Percentiles rank a stretch among this genome's conserved stretches.
These are phyloP conservation scores for Hyphopichia fennica DNA, from an alignment of 1,139 yeast species.

Conservation along the genomic window DNA sequence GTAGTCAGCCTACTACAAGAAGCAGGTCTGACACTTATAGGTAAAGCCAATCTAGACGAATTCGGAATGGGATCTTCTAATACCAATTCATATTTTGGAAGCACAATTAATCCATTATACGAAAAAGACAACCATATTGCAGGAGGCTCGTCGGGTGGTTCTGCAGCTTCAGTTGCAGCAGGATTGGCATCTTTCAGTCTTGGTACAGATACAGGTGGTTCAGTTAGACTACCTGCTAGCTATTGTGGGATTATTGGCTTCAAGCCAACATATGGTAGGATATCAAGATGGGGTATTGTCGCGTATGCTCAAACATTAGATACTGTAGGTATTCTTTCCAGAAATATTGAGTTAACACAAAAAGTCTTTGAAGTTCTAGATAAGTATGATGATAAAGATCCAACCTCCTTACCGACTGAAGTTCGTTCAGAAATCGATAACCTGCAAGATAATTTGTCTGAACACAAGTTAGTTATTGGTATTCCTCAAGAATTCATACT, in stretches of 20 bases:
- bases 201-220: constrained; percentile 98
- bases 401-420: constrained; percentile 59
- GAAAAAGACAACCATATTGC: constrained; percentile 42
- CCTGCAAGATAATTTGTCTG: constrained; percentile 1
- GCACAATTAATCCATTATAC: constrained; percentile 65
- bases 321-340: constrained; percentile 82
- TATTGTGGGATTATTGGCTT: constrained; percentile 83
- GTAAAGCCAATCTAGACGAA: constrained; percentile 94
- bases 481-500: constrained; percentile 66
- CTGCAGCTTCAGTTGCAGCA: constrained; percentile 88
- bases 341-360: constrained; percentile 41
- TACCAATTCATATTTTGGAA: constrained; percentile 61
- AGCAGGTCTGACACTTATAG: constrained; percentile 58
- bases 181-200: constrained; percentile 63
- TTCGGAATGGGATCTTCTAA: constrained; percentile 93
- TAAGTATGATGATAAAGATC: constrained; percentile 69
- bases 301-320: constrained; percentile 94
- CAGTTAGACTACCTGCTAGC: constrained; percentile 88
- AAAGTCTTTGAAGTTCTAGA: constrained; percentile 59
- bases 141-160: constrained; percentile 97
- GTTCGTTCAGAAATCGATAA: constrained; percentile 28
- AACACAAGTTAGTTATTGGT: constrained; percentile 52
- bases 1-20: constrained; percentile 54
- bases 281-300: constrained; percentile 89
- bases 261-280: constrained; percentile 89